A percentile compares a stretch with the other conserved stretches of the same genome.
Evolutionary conservation across 2,329 filamentous ascomycete species (phyloP).

Genomic region (Cryphonectria parasitica): DNA sequence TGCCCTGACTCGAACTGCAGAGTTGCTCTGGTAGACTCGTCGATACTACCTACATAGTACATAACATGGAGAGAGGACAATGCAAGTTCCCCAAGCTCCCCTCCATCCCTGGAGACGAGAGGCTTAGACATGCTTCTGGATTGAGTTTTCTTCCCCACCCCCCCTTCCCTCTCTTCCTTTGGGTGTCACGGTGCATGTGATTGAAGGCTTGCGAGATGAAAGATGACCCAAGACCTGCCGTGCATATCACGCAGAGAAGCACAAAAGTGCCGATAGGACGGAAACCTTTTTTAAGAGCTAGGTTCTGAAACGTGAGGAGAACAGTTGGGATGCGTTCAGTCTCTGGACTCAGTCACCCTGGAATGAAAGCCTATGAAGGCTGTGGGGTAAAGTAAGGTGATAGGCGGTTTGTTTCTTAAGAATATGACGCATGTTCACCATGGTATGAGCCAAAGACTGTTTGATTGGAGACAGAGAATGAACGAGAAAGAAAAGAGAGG

Average conservation of each 20-base stretch:
- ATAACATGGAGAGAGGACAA: too few relatives aligned
- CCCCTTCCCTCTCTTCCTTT: not conserved
- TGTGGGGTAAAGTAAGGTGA: not conserved
- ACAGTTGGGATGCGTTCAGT: not conserved
- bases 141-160: not conserved
- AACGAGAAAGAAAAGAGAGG: not conserved
- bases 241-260: not conserved
- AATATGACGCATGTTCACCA: not conserved
- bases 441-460: not conserved
- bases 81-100: too few relatives aligned
- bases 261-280: not conserved
- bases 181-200: not conserved
- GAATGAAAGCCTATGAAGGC: not conserved
- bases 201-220: not conserved
- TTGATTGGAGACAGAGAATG: not conserved
- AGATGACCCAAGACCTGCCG: not conserved
- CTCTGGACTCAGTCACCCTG: not conserved
- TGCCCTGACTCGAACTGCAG: constrained; percentile 4
- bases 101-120: too few relatives aligned
- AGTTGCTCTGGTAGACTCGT: not conserved
- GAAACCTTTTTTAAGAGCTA: not conserved
- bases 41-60: not conserved
- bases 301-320: not conserved
- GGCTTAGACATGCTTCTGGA: not conserved
- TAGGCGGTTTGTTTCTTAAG: not conserved